Evolutionary conservation across 2,329 filamentous ascomycete genomes (phyloP).

Genomic region (Leptographium procerum): DNA sequence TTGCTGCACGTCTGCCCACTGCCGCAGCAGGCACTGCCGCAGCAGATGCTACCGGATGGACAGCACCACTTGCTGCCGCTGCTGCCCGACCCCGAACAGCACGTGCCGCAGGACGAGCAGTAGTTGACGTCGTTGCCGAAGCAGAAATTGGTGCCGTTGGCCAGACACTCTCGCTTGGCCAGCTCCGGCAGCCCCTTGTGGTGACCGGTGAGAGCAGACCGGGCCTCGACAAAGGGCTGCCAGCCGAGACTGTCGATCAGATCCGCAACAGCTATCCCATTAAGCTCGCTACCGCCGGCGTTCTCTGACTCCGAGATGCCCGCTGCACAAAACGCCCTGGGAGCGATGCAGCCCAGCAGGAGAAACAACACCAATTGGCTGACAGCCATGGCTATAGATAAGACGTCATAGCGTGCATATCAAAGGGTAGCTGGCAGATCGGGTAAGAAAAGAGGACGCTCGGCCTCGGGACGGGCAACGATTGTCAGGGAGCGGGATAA

Average conservation of each 20-base stretch:
- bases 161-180: conserved; percentile 16
- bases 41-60: conserved; percentile 16
- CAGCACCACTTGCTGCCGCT: conserved; percentile 17
- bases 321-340: neutral
- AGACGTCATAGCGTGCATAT: conserved; percentile 3
- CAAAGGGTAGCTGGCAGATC: neutral
- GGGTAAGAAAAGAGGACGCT: neutral
- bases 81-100: conserved; percentile 13
- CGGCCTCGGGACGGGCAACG: neutral
- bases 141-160: conserved; percentile 23
- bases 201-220: conserved; percentile 12
- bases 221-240: conserved; percentile 10
- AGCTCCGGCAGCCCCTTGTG: conserved; percentile 6
- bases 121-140: conserved; percentile 18
- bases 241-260: neutral
- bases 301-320: neutral
- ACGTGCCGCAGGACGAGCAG: conserved; percentile 19
- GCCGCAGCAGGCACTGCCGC: conserved; percentile 20
- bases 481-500: no score
- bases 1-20: conserved; percentile 19
- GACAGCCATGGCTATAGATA: conserved; percentile 7
- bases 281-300: neutral
- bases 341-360: neutral
- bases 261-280: neutral
- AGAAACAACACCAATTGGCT: conserved; percentile 9